Percentiles rank a stretch among this genome's conserved stretches.
These are phyloP conservation scores for Euphorbia lathyris DNA, from an alignment of 345 rosid genomes.

Conservation along the genomic window DNA sequence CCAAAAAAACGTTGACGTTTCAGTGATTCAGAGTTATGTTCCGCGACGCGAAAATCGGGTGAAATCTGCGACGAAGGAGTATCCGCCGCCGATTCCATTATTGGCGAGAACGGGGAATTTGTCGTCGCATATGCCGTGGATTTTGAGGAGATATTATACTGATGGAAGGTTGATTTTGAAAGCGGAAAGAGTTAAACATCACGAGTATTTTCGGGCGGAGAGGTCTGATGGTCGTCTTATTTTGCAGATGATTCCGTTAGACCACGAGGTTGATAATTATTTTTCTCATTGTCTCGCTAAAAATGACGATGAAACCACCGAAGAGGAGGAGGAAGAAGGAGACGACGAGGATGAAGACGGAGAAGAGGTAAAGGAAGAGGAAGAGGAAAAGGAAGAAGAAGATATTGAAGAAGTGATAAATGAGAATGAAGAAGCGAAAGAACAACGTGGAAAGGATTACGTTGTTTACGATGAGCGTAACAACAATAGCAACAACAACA, in stretches of 20 bases:
- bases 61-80: conserved; percentile 21
- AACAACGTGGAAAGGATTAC: not conserved
- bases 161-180: conserved; percentile 68
- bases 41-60: no score
- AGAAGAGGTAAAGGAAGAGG: not conserved
- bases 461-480: conserved; percentile 1
- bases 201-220: conserved; percentile 61
- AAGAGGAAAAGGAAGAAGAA: not conserved
- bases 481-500: not conserved
- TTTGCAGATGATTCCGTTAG: conserved; percentile 57
- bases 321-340: not conserved
- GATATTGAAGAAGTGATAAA: not conserved
- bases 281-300: not conserved
- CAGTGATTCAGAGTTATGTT: not conserved
- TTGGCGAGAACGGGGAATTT: conserved; percentile 54
- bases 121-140: conserved; percentile 58
- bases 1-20: conserved; percentile 22
- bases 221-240: conserved; percentile 71
- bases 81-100: conserved; percentile 68
- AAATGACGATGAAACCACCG: no score
- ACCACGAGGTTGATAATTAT: conserved; percentile 14
- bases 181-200: conserved; percentile 59
- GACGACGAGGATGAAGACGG: not conserved
- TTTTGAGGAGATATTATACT: conserved; percentile 53
- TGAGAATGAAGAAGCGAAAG: not conserved